Base-by-base conservation (phyloP, 441 rosid species). In the Adansonia rubrostipa region DNA sequence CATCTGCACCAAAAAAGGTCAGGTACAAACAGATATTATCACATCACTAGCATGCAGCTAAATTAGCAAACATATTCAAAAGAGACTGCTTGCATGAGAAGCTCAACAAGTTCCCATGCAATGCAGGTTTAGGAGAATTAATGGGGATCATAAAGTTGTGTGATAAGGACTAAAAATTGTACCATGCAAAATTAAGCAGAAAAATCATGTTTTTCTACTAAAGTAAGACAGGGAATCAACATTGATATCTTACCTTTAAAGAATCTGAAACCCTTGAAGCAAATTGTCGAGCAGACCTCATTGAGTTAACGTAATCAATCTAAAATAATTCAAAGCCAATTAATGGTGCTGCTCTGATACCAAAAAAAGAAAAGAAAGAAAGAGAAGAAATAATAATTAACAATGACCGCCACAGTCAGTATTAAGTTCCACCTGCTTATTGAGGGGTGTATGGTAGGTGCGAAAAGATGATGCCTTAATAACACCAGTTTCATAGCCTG, bases 401-500 rank as follows among this genome's bases (percentile, higher is more conserved):
- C 65, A 75, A 4, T 58, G 33, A 57, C 53, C 14, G 77, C 57
- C 42, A 79, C 11, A 80, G 28, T 47, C 57, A 62, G 40, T 73
- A 44, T 45, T 71, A 36, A 64, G 5, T 42, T 77, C 61, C 69
- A 92, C 99, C 99, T 97, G 99, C 83, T 91, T 93, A 87, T 93
- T 92, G 75, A 97, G 96, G 44, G 99, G 99, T 11, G 93, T 97
- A 74, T 97, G 99, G 83, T 95, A 97, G 67, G 99, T 97, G n/a
- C 99, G 99, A 84, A 97, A 97, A 10, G 99, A 95, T 73, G 99
- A 95, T 74, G 99, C 99, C 85, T 75, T 91, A 80, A 97, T 87
- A 53, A 93, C 85, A 78, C 99, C 96, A 69, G 54, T 85, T 81
- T 90, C 94, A 79, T 89, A 95, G 68, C 91, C 99, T 97, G 88